A percentile compares a stretch with the other conserved stretches of the same genome.
phyloP scores from a whole-genome alignment of 164 flowering plant species.

The Akebia trifoliata region DNA sequence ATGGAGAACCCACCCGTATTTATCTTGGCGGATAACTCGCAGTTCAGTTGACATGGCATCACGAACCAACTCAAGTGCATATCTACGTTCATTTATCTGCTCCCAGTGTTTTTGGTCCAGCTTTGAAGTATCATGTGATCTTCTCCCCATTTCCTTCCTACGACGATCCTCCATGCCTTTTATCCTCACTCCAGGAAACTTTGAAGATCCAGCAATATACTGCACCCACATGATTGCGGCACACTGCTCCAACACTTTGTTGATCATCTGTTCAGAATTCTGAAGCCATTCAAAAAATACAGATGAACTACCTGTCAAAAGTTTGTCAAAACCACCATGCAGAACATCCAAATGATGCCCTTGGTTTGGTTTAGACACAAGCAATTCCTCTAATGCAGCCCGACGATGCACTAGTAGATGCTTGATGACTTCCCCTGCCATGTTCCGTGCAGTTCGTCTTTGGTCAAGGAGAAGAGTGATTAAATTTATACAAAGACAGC shows the following conservation, averaged over 20 bases:
- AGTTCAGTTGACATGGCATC: slow-evolving; percentile 93
- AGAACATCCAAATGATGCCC: slow-evolving; percentile 77
- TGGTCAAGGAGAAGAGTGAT: slow-evolving; percentile 73
- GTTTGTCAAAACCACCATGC: slow-evolving; percentile 91
- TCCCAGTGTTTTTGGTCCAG: slow-evolving; percentile 76
- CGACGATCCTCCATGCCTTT: slow-evolving; percentile 95
- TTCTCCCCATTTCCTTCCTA: slow-evolving; percentile 76
- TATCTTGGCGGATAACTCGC: slow-evolving; percentile 93
- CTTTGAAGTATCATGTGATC: slow-evolving; percentile 57
- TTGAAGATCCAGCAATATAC: slow-evolving; percentile 78
- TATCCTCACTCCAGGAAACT: slow-evolving; percentile 91
- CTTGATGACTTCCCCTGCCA: slow-evolving; percentile 76
- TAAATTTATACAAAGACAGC: slow-evolving; percentile 85
- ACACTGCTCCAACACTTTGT: slow-evolving; percentile 82
- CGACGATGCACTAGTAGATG: slow-evolving; percentile 84
- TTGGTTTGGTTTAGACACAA: slow-evolving; percentile 84
- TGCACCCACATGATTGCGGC: slow-evolving; percentile 97
- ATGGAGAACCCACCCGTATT: slow-evolving; percentile 99
- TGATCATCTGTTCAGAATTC: slow-evolving; percentile 60
- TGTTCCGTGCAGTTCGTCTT: slow-evolving; percentile 53
- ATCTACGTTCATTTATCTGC: slow-evolving; percentile 83
- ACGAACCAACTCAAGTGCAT: slow-evolving; percentile 85
- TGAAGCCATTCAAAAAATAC: slow-evolving; percentile 80
- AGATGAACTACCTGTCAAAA: slow-evolving; percentile 62
- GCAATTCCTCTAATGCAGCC: slow-evolving; percentile 84